phyloP scores from a whole-genome alignment of 805 yeast genomes.

The Sungouiella thailandica region DNA sequence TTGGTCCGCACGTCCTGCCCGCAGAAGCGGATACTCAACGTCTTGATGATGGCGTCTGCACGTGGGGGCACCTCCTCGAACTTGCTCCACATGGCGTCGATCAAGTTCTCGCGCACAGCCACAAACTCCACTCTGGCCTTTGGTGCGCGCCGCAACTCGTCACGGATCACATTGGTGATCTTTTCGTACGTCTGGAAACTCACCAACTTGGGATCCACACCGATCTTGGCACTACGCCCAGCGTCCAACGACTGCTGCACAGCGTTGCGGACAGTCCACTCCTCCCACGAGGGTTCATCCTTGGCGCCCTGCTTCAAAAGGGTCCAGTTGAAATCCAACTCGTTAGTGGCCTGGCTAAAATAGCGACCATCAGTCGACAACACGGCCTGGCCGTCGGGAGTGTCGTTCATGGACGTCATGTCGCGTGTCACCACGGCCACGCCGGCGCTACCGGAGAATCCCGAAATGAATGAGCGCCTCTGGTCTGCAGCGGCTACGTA shows the following conservation, averaged over 20 bases:
- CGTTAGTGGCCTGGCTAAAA: conserved; percentile 53
- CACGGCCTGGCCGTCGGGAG: conserved; percentile 52
- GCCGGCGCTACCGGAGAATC: conserved; percentile 93
- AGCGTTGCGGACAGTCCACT: conserved; percentile 52
- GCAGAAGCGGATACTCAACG: conserved; percentile 48
- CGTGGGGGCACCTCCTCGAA: conserved; percentile 58
- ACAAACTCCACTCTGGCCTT: conserved; percentile 38
- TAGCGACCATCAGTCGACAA: conserved; percentile 60
- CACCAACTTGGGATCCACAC: conserved; percentile 48
- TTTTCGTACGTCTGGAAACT: conserved; percentile 31
- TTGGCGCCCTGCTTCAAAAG: conserved; percentile 48
- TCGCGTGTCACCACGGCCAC: conserved; percentile 77
- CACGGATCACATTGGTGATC: conserved; percentile 26
- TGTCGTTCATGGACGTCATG: conserved; percentile 43
- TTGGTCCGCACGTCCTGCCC: conserved; percentile 66
- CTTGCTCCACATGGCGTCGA: conserved; percentile 69
- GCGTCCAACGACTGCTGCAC: conserved; percentile 45
- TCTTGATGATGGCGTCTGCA: conserved; percentile 46
- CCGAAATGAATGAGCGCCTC: conserved; percentile 77
- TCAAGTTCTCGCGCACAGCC: conserved; percentile 54
- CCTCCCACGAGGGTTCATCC: conserved; percentile 52
- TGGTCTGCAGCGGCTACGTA: conserved; percentile 79
- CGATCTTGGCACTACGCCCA: conserved; percentile 32
- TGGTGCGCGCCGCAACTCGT: conserved; percentile 17
- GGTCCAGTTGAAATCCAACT: conserved; percentile 57